A percentile compares a stretch with the other conserved stretches of the same genome.
These are phyloP conservation scores for Bolboschoenus planiculmis DNA, from an alignment of 176 grass and related monocot genomes.

Conservation along the genomic window DNA sequence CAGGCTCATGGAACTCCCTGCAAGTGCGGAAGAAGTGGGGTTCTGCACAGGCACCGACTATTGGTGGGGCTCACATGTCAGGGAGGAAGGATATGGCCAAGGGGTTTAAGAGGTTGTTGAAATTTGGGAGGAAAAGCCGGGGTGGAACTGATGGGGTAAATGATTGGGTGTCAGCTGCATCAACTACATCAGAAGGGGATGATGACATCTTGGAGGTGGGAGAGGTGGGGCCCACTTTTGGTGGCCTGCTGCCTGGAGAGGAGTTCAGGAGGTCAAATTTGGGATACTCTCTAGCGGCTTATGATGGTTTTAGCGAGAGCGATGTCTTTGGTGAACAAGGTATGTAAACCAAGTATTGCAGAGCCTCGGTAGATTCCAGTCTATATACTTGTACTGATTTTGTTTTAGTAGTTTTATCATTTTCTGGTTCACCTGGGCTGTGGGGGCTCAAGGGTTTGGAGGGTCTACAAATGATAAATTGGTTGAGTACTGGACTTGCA, in stretches of 20 bases:
- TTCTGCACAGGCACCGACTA: slow-evolving; percentile 65
- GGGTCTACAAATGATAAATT: not conserved
- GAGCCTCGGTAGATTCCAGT: not conserved
- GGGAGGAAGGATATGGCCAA: slow-evolving; percentile 74
- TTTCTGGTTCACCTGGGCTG: not conserved
- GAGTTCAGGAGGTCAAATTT: slow-evolving; percentile 82
- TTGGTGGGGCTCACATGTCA: slow-evolving; percentile 54
- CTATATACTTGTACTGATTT: not conserved
- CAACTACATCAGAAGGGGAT: slow-evolving; percentile 91
- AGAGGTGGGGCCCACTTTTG: slow-evolving; percentile 32
- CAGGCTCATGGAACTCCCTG: slow-evolving; percentile 76
- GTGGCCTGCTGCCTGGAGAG: slow-evolving; percentile 41
- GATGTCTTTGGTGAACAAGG: slow-evolving; percentile 80
- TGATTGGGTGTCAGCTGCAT: slow-evolving; percentile 88
- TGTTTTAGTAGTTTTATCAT: not conserved
- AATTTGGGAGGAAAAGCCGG: slow-evolving; percentile 90
- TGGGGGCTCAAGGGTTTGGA: not conserved
- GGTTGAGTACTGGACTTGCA: not conserved
- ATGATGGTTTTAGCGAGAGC: slow-evolving; percentile 64
- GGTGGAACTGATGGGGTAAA: slow-evolving; percentile 54
- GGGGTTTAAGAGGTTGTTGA: slow-evolving; percentile 89
- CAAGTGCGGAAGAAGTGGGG: slow-evolving; percentile 91
- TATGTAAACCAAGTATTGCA: slow-evolving; percentile 34
- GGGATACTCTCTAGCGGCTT: slow-evolving; percentile 43
- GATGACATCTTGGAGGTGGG: slow-evolving; percentile 75